Conservation (phyloP, 345 rosid genomes). For the Syzygium oleosum region DNA sequence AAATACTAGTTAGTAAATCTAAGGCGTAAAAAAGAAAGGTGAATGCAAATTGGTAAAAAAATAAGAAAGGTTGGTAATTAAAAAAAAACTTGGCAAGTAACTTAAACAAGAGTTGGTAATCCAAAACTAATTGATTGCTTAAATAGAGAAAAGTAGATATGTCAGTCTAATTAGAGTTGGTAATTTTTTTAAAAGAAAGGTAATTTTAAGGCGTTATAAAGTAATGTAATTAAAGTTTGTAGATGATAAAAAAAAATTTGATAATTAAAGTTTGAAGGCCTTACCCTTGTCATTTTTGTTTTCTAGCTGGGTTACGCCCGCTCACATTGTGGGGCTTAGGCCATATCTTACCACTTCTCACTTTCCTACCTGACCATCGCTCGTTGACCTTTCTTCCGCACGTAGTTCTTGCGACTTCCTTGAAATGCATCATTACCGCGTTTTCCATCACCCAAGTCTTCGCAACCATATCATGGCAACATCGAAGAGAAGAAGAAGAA, state of each 20-base stretch:
- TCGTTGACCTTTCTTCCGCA: not conserved
- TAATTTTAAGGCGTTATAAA: not conserved
- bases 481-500: too few relatives aligned
- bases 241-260: not conserved
- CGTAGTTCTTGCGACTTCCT: too few relatives aligned
- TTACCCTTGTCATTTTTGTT: too few relatives aligned
- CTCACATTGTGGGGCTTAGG: not conserved
- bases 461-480: not conserved
- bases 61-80: not conserved
- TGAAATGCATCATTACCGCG: too few relatives aligned
- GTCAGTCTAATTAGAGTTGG: not conserved
- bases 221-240: not conserved
- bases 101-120: too few relatives aligned
- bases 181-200: too few relatives aligned
- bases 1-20: not conserved
- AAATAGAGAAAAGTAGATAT: too few relatives aligned
- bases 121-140: not conserved
- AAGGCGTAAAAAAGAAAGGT: not conserved
- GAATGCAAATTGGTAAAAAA: not conserved
- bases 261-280: not conserved
- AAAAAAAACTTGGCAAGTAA: too few relatives aligned
- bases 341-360: not conserved
- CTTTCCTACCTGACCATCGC: not conserved
- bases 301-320: not conserved
- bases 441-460: not conserved